phyloP scores from a whole-genome alignment of 805 yeast species.

The Wickerhamiella kurtzmanii region DNA sequence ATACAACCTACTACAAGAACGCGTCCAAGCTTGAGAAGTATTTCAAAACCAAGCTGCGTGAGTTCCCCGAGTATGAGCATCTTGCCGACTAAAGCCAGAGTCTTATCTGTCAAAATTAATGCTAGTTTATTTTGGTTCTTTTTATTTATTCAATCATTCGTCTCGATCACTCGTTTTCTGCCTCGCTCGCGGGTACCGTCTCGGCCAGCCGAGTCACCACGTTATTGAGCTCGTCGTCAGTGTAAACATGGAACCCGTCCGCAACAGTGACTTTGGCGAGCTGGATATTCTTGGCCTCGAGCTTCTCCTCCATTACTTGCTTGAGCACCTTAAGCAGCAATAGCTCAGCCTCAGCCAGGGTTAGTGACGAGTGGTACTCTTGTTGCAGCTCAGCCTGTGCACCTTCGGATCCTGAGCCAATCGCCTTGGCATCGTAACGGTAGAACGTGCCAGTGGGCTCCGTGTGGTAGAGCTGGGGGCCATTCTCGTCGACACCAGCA shows the following conservation, averaged over 20 bases:
- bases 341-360: constrained; percentile 84
- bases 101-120: not conserved
- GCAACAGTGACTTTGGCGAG: constrained; percentile 82
- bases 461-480: constrained; percentile 93
- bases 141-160: not conserved
- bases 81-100: no score
- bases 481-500: constrained; percentile 92
- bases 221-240: constrained; percentile 67
- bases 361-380: constrained; percentile 80
- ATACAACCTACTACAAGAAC: constrained; percentile 88
- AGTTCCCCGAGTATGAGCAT: constrained; percentile 83
- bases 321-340: constrained; percentile 77
- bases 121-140: not conserved
- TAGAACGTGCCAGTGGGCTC: constrained; percentile 98
- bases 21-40: constrained; percentile 91
- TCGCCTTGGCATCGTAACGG: constrained; percentile 95
- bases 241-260: constrained; percentile 73
- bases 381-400: constrained; percentile 96
- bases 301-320: constrained; percentile 98
- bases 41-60: constrained; percentile 66
- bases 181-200: constrained; percentile 1
- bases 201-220: constrained; percentile 68
- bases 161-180: not conserved
- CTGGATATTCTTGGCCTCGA: constrained; percentile 91
- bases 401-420: constrained; percentile 97